phyloP scores from a whole-genome alignment of 495 filamentous ascomycete genomes.

The Apiosordaria backusii region DNA sequence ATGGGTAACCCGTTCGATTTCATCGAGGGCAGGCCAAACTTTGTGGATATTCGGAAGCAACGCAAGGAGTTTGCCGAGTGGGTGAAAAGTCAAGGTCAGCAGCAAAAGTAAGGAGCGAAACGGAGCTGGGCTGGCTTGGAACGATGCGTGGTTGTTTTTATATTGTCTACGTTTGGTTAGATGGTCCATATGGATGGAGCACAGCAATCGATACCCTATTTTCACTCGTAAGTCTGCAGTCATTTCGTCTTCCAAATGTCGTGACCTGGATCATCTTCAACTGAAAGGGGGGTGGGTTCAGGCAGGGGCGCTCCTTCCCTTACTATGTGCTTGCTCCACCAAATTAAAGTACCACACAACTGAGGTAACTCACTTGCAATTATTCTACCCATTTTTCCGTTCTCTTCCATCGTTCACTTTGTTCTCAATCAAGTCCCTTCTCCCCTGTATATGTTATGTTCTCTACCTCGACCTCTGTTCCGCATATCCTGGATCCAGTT shows the following conservation, averaged over 20 bases:
- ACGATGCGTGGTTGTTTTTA: neutral
- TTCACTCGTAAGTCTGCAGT: neutral
- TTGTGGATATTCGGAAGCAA: constrained; percentile 60
- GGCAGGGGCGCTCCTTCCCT: neutral
- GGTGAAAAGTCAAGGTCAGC: constrained; percentile 43
- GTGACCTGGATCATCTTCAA: neutral
- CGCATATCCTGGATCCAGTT: neutral
- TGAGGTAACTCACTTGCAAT: no score
- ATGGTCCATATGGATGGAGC: neutral
- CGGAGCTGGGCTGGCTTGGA: neutral
- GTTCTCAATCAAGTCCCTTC: neutral
- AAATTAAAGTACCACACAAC: neutral
- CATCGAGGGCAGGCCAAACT: constrained; percentile 45
- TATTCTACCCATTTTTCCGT: neutral
- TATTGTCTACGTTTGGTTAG: neutral
- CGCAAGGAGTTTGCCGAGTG: constrained; percentile 73
- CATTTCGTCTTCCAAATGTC: no score
- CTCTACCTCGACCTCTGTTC: neutral
- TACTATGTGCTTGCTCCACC: no score
- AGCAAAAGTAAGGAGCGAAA: constrained; percentile 9
- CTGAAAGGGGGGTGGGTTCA: neutral
- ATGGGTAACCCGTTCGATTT: constrained; percentile 50
- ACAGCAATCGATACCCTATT: neutral
- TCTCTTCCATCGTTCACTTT: neutral
- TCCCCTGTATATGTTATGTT: neutral